phyloP scores from a whole-genome alignment of 192 early-diverging fungal genomes.

The Mortierella alpina region DNA sequence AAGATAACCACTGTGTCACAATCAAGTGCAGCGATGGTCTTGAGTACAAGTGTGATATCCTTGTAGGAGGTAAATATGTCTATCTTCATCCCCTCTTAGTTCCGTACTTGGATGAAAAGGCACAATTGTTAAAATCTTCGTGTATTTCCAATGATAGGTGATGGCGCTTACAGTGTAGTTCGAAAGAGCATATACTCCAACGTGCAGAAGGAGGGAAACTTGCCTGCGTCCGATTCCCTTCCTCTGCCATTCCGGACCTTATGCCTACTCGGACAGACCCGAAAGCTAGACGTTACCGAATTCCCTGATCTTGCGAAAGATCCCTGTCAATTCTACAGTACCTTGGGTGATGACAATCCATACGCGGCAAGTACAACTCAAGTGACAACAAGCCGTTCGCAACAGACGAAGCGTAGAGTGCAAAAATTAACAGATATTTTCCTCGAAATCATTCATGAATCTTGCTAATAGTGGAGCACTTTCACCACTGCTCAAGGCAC shows the following conservation, averaged over 20 bases:
- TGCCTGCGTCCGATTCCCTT: slow-evolving; percentile 16
- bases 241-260: slow-evolving; percentile 6
- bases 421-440: too few relatives aligned
- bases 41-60: slow-evolving; percentile 19
- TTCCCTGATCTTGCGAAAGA: slow-evolving; percentile 25
- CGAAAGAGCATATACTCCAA: slow-evolving; percentile 11
- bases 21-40: slow-evolving; percentile 15
- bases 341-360: slow-evolving; percentile 26
- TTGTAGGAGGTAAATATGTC: slow-evolving; percentile 20
- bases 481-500: slow-evolving; percentile 13
- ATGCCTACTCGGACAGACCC: slow-evolving; percentile 20
- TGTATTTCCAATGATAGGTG: slow-evolving; percentile 7
- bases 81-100: not conserved
- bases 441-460: too few relatives aligned
- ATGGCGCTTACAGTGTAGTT: slow-evolving; percentile 21
- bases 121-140: slow-evolving; percentile 1
- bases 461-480: too few relatives aligned
- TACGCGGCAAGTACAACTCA: slow-evolving; percentile 11
- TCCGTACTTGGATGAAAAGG: slow-evolving; percentile 2
- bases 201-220: not conserved
- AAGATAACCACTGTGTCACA: slow-evolving; percentile 3
- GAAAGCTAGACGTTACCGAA: slow-evolving; percentile 7
- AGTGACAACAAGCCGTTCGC: not conserved
- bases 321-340: slow-evolving; percentile 19
- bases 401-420: not conserved